Base-by-base conservation (phyloP, 148 eudicot genomes). In the Nyssa sinensis region DNA sequence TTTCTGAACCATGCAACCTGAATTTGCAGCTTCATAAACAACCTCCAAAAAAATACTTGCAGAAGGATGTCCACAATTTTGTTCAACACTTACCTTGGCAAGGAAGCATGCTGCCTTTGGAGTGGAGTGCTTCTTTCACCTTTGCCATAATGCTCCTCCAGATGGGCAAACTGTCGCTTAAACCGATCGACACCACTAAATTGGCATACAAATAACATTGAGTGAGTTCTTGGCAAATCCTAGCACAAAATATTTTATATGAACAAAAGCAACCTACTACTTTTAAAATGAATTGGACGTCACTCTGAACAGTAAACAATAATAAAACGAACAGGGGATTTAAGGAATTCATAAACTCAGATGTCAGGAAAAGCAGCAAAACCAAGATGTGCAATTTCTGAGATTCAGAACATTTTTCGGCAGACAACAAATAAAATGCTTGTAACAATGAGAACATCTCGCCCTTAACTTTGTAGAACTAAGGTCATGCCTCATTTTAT, bases 121-220 rank as follows among this genome's bases (percentile, higher is more conserved):
- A 88, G 82, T 34, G 94, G 89, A 72, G 81, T 67, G 78, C 71
- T 69, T 75, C 71, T 84, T 74, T 80, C 94, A 75, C 94, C 89
- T 76, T 87, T 84, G 59, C 90, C 90, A 74, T 78, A 70, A 75
- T 86, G 76, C 68, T 88, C 90, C 77, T 90, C 94, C 60, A 90
- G 91, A 77, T 90, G 91, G 51, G 91, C 91, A 80, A 90, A 90
- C 65, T 90, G 94, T 55, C 88, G 35, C 83, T 86, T 90, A 78
- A 90, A 88, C 64, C 87, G 84, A 83, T 90, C 94, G 31, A 90
- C 90, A 13, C 91, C 94, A 76, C 94, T 90, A 34, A 74, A 72
- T 65, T 21, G 11, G n/a, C n/a, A n/a, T n/a, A 74, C n/a, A 32
- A 69, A 62, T 19, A 35, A 23, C 31, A 72, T 34, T 4, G 27